Conservation (phyloP, 73 alveolate genomes). For the Blepharisma stoltei region DNA sequence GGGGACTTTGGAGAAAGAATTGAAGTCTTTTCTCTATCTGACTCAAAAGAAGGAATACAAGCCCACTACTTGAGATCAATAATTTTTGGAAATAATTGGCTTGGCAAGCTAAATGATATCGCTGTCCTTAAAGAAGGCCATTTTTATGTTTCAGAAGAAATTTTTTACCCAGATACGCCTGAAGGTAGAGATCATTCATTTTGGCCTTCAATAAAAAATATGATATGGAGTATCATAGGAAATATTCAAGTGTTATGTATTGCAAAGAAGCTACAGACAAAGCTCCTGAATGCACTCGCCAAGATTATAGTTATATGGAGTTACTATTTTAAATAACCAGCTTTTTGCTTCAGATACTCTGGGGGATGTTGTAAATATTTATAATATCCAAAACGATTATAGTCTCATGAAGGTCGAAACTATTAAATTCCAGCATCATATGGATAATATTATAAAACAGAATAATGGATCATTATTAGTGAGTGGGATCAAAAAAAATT, state of each 20-base stretch:
- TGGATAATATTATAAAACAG: not conserved
- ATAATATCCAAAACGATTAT: not conserved
- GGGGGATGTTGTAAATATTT: not conserved
- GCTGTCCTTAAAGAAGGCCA: not conserved
- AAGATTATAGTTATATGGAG: too few species aligned
- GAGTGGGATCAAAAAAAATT: too few species aligned
- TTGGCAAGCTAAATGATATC: not conserved
- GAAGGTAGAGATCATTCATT: constrained; percentile 6
- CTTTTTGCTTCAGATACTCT: not conserved
- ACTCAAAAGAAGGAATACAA: not conserved
- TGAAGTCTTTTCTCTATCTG: not conserved
- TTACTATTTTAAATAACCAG: not conserved
- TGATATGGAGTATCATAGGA: too few species aligned
- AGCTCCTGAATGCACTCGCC: too few species aligned
- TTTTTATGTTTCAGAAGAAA: not conserved
- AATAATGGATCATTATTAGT: too few species aligned
- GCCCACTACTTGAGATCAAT: not conserved
- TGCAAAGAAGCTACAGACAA: too few species aligned
- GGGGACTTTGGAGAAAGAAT: not conserved
- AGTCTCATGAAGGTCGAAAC: not conserved
- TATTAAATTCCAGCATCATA: not conserved
- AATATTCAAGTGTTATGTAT: too few species aligned
- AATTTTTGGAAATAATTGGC: not conserved
- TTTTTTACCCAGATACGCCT: not conserved
- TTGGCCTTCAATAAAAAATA: not conserved